phyloP scores from a whole-genome alignment of 2,329 filamentous ascomycete genomes.

The Ciborinia camelliae region DNA sequence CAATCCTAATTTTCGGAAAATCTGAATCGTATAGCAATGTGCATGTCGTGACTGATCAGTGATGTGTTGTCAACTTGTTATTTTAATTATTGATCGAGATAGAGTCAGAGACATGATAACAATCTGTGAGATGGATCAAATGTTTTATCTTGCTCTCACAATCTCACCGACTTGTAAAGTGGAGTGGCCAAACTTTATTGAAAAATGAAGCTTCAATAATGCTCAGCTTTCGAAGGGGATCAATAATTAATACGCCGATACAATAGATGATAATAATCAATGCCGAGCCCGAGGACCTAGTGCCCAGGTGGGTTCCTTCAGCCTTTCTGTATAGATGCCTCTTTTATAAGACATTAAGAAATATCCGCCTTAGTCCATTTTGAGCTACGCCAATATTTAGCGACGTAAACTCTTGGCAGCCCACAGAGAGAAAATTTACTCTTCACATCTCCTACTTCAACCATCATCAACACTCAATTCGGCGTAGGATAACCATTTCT shows the following conservation, averaged over 20 bases:
- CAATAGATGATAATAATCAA: neutral
- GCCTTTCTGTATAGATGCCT: neutral
- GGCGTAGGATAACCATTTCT: conserved; percentile 57
- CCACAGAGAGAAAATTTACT: conserved; percentile 21
- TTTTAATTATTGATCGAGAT: neutral
- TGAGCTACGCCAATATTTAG: neutral
- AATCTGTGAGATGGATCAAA: neutral
- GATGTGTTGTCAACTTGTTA: neutral
- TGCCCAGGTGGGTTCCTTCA: neutral
- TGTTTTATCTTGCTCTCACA: neutral
- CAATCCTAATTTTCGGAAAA: conserved; percentile 7
- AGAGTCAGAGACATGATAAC: neutral
- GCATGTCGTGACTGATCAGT: neutral
- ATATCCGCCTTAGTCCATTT: neutral
- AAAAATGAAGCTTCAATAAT: neutral
- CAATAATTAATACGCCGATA: neutral
- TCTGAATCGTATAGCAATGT: neutral
- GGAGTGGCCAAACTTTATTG: neutral
- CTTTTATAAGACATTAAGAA: neutral
- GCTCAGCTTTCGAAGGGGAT: neutral
- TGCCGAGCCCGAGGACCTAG: neutral
- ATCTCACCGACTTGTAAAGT: neutral
- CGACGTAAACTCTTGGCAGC: conserved; percentile 30
- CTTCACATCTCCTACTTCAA: conserved; percentile 9
- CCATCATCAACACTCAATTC: conserved; percentile 31